Base-by-base conservation (phyloP, 352 stramenopile species). In the Plasmopara muralis region DNA sequence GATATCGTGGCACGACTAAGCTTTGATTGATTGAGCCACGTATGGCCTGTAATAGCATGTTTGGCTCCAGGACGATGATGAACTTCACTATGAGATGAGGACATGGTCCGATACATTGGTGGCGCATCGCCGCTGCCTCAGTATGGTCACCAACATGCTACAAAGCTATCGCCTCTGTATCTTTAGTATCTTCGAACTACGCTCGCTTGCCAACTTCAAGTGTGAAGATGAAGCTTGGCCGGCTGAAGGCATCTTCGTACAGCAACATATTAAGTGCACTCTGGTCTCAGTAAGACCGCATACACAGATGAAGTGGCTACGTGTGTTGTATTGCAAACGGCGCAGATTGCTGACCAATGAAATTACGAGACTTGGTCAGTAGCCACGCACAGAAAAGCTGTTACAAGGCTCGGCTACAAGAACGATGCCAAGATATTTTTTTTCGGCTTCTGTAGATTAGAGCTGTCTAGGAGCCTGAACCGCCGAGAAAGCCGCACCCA, bases 401-500 rank as follows among this genome's bases (percentile, higher is more conserved):
- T 18, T 35, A 12, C 42, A n/a, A 14, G 16, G 10, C 9, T 47
- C 18, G 20, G 42, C 42, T 47, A 20, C 25, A 47, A 15, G 25
- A 47, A 12, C 25, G 25, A 20, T 12, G 42, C 16, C 14, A 47
- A 35, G 6, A 15, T 35, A 20, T 35, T 10, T 20, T 35, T 35
- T 12, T 13, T 47, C 42, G 8, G 20, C 18, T 47, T 35, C 42
- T 20, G 9, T 5, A 20, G 29, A 31, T 43, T 15, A 10, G 13
- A n/a, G 28, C 43, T 2, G 49, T 55, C 9, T 55, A 20, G 49
- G 35, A 16, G 29, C 29, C 40, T 20, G 9, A 13, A 15, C 5
- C 16, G 7, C 40, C 49, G 18, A 48, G n/a, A 34, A 55, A 55
- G 30, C 49, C 39, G 1, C 49, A 55, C 12, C 49, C 40, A 13